phyloP scores from a whole-genome alignment of 345 rosid genomes.

The Lepidium aucheri region DNA sequence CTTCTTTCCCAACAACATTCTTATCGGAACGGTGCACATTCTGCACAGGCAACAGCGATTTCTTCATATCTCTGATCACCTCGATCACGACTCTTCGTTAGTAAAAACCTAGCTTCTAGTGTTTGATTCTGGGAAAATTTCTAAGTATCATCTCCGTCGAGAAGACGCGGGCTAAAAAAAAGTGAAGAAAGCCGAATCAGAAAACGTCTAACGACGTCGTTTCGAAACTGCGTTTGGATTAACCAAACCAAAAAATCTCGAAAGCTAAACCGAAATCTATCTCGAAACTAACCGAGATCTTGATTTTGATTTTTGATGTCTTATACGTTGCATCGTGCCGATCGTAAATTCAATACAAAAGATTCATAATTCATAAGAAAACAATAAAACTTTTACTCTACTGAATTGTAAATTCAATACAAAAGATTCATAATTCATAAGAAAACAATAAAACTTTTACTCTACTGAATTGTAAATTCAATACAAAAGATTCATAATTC shows the following conservation, averaged over 20 bases:
- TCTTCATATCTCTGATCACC: slow-evolving; percentile 43
- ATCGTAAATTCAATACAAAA: too few species aligned
- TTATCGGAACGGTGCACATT: slow-evolving; percentile 32
- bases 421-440: too few species aligned
- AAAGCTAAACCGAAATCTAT: neutral
- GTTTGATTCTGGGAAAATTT: too few species aligned
- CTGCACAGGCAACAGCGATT: slow-evolving; percentile 58
- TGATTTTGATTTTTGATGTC: too few species aligned
- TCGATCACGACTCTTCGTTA: neutral
- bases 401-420: too few species aligned
- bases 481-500: too few species aligned
- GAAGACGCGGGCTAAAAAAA: neutral
- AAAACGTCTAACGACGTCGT: neutral
- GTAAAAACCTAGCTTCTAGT: neutral
- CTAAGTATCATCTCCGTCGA: too few species aligned
- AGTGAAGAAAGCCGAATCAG: neutral
- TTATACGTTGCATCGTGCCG: too few species aligned
- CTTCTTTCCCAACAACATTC: slow-evolving; percentile 43
- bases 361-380: too few species aligned
- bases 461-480: too few species aligned
- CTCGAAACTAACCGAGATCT: neutral
- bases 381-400: too few species aligned
- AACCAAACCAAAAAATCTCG: neutral
- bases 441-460: too few species aligned
- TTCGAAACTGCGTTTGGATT: neutral